Evolutionary conservation across 2,329 filamentous ascomycete genomes (phyloP), one percentile per base, ranked within the genome.

Genomic region (Geoglossum cookeanum): DNA sequence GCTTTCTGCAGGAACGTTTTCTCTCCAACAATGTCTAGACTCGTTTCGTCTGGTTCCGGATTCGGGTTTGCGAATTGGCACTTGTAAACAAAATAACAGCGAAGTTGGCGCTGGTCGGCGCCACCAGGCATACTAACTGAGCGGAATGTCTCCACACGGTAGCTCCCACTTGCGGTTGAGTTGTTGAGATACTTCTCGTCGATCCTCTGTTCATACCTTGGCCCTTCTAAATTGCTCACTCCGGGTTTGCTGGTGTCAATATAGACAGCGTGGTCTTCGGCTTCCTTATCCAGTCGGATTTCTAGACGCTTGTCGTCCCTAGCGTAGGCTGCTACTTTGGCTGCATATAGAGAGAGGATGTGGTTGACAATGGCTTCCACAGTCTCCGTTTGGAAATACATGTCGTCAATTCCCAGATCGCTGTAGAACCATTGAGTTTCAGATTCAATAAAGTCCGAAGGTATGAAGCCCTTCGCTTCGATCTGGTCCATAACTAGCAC

Each of bases 1-100:
- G 91, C 90, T 77, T 98, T 98, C 66, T 90, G 87, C 67, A 96
- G 74, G 77, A 98, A 98, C 62, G 89, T 85, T 68, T 85, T 85
- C 70, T 98, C 92, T 61, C 89, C 87, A 68, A 98, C 90, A 64
- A 91, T 78, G 64, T 96, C 88, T 60, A 98, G 80, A 63, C 87
- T 82, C 37, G 88, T 95, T 76, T 97, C 92, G 56, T 82, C 79
- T 11, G 83, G 80, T 56, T 69, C 70, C 0, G 90, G 87, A 61
- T 82, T 82, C 7, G 84, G 75, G 65, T 91, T 81, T 63, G 81
- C 82, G 71, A 97, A 98, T 66, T 85, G 82, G 71, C 91, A 95
- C 71, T 95, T 87, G 75, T 98, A 98, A 63, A 98, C 89, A 68
- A 98, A 98, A 75, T 98, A 98, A 75, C 92, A 98, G 61, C 92